Base-by-base conservation (phyloP, 2,329 filamentous ascomycete genomes). In the Furcasterigmium sp. region DNA sequence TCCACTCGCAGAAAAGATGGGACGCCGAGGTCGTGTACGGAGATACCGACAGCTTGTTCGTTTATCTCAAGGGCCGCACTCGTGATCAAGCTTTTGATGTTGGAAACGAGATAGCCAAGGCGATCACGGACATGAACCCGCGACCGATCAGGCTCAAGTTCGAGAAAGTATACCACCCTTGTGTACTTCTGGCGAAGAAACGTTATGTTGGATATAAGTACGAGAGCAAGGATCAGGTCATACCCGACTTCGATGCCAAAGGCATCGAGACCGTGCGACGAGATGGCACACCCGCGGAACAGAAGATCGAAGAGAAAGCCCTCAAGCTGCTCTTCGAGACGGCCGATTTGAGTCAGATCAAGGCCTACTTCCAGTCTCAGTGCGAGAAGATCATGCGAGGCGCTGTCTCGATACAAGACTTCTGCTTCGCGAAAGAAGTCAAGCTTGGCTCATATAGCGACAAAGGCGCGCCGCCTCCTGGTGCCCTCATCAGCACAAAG, bases 141-240 rank as follows among this genome's bases (percentile, higher is more conserved):
- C 80, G 84, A 1, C 93, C 93, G 0, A 73, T 98, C 52, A 97
- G 95, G 64, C 83, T 98, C 50, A 97, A 97, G 60, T 96, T 98
- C 53, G 93, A 98, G 61, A 98, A 98, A 55, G 91, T 98, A 2
- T 98, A 98, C 63, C 87, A 95, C 50, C 93, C 94, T 0, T 97
- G 91, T 59, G 82, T 97, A 0, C 75, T 98, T 5, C 76, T 98
- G 1, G 90, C 94, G 15, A 98, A 98, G 69, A 98, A 98, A 60
- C 85, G 93, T 43, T 98, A 98, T 55, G 94, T 97, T 4, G 94
- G 94, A 6, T 96, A 95, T 73, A 96, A 95, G 61, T 98, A 94
- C 66, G 93, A 98, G 59, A 79, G 74, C 51, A 78, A 77, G 29
- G 72, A 76, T 14, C 93, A 98, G 58, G 69, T 62, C 8, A 80